These are phyloP conservation scores for Cystobasidium tubakii DNA, from an alignment of 768 basidiomycete genomes.

Conservation along the genomic window DNA sequence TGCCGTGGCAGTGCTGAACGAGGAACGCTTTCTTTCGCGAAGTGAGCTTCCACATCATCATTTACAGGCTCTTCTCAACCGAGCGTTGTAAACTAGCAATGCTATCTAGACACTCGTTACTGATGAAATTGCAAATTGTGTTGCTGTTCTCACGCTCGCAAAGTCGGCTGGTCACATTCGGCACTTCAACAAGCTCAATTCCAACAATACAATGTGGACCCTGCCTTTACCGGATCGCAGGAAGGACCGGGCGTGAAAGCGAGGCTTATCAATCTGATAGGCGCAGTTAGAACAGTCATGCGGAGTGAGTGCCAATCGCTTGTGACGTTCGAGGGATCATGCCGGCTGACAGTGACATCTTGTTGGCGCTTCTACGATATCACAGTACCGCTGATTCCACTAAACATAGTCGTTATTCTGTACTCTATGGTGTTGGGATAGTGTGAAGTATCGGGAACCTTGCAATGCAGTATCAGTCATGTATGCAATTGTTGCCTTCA, in stretches of 20 bases:
- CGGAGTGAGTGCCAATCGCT: constrained; percentile 65
- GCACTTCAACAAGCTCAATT: constrained; percentile 29
- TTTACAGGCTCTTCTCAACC: no score
- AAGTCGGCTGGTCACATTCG: constrained; percentile 18
- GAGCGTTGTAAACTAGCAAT: no score
- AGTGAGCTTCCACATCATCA: constrained; percentile 20
- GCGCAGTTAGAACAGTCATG: constrained; percentile 92
- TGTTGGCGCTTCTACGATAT: background rate
- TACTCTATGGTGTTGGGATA: constrained; percentile 20
- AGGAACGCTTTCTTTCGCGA: constrained; percentile 83
- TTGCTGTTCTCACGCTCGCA: background rate
- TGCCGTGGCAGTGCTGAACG: constrained; percentile 87
- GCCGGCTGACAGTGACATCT: background rate
- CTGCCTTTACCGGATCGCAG: constrained; percentile 40
- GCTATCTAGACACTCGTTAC: no score
- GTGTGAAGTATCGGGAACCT: background rate
- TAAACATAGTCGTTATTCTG: constrained; percentile 26
- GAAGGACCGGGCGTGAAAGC: constrained; percentile 69
- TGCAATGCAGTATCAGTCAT: background rate
- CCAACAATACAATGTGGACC: constrained; percentile 45
- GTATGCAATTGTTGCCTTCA: no score
- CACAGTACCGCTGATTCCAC: constrained; percentile 28
- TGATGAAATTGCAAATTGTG: background rate
- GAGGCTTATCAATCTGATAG: constrained; percentile 82
- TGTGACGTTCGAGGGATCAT: no score